These are phyloP conservation scores for Trypanosoma boissoni DNA, from an alignment of 208 protist genomes.

Conservation along the genomic window DNA sequence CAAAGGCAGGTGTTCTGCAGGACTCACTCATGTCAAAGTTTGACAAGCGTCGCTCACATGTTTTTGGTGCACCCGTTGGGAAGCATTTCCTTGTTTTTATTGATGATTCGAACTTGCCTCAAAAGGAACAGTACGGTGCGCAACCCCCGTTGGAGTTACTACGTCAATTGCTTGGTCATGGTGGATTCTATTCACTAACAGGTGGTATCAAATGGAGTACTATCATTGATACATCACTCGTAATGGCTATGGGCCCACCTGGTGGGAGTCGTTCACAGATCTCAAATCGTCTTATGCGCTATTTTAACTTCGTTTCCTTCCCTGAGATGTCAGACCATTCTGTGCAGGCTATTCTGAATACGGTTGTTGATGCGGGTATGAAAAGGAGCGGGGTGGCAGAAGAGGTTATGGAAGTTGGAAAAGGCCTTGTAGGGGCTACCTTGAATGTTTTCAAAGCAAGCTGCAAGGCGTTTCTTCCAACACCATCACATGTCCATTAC, in stretches of 20 bases:
- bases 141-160: slow-evolving; percentile 94
- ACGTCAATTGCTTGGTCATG: slow-evolving; percentile 89
- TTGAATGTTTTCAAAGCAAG: slow-evolving; percentile 93
- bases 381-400: slow-evolving; percentile 57
- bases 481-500: slow-evolving; percentile 97
- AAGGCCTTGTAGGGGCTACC: slow-evolving; percentile 85
- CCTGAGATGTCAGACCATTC: slow-evolving; percentile 94
- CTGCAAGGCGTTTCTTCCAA: slow-evolving; percentile 93
- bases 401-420: slow-evolving; percentile 46
- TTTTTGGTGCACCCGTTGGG: slow-evolving; percentile 83
- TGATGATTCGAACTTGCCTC: slow-evolving; percentile 92
- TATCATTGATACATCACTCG: slow-evolving; percentile 94
- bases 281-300: slow-evolving; percentile 96
- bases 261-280: slow-evolving; percentile 94
- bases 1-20: slow-evolving; percentile 87
- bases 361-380: slow-evolving; percentile 92
- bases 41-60: slow-evolving; percentile 91
- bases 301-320: slow-evolving; percentile 97
- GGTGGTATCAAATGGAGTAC: slow-evolving; percentile 84
- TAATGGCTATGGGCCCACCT: slow-evolving; percentile 97
- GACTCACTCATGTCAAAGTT: slow-evolving; percentile 93
- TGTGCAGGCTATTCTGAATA: slow-evolving; percentile 92
- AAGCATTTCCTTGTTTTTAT: slow-evolving; percentile 93
- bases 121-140: slow-evolving; percentile 91
- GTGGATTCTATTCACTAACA: slow-evolving; percentile 87